Evolutionary conservation across 2,329 filamentous ascomycete genomes (phyloP).

Genomic region (Bipolaris sorokiniana): DNA sequence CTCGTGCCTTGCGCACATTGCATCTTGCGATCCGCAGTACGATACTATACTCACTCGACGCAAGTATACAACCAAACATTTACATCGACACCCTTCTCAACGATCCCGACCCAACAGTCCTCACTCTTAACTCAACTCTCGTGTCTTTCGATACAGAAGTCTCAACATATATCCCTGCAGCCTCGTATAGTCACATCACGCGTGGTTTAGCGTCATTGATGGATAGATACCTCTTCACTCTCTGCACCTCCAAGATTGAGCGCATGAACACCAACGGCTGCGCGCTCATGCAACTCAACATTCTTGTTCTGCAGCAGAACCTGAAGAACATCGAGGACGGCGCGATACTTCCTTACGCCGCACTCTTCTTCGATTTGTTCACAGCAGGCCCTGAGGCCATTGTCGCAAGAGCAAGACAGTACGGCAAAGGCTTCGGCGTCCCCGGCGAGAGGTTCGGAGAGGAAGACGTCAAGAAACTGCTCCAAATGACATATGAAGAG

Average conservation of each 20-base stretch:
- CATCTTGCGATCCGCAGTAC: constrained; percentile 89
- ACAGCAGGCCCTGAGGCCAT: constrained; percentile 69
- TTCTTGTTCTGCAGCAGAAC: constrained; percentile 93
- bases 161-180: constrained; percentile 71
- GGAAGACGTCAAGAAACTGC: constrained; percentile 50
- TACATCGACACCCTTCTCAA: constrained; percentile 71
- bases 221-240: constrained; percentile 74
- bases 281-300: constrained; percentile 89
- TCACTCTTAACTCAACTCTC: constrained; percentile 83
- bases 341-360: constrained; percentile 67
- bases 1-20: constrained; percentile 79
- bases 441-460: constrained; percentile 43
- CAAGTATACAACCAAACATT: constrained; percentile 51
- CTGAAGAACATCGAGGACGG: constrained; percentile 87
- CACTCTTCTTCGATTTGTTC: constrained; percentile 73
- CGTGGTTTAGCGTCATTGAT: constrained; percentile 78
- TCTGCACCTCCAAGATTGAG: constrained; percentile 69
- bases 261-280: constrained; percentile 86
- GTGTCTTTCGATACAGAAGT: constrained; percentile 87
- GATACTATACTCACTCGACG: constrained; percentile 77
- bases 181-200: constrained; percentile 75
- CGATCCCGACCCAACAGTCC: constrained; percentile 78
- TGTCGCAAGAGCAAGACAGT: constrained; percentile 65
- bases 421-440: constrained; percentile 34
- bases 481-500: constrained; percentile 51